Percentiles rank a stretch among this genome's conserved stretches.
phyloP scores from a whole-genome alignment of 805 yeast genomes.

The Ogataea methanolica region DNA sequence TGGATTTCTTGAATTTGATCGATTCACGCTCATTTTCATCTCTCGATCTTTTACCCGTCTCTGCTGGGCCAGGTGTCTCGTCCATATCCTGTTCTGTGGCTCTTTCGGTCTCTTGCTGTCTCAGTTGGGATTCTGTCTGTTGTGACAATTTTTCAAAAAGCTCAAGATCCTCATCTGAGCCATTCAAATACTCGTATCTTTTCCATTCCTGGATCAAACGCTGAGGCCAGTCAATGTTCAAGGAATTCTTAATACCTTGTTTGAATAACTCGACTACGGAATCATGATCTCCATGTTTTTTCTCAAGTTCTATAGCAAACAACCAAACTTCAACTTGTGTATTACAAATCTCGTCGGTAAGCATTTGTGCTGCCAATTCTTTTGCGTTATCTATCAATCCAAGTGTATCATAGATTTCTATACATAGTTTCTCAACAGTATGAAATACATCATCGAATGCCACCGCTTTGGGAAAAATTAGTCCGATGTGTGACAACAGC shows the following conservation, averaged over 20 bases:
- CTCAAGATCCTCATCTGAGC: slow-evolving; percentile 18
- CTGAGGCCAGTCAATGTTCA: slow-evolving; percentile 46
- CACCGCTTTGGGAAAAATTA: slow-evolving; percentile 26
- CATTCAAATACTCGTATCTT: slow-evolving; percentile 33
- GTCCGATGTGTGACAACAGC: slow-evolving; percentile 16
- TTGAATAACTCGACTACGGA: slow-evolving; percentile 27
- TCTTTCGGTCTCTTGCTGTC: slow-evolving; percentile 2
- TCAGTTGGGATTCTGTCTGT: background rate
- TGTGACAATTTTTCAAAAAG: background rate
- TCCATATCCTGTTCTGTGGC: background rate
- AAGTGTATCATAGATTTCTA: slow-evolving; percentile 30
- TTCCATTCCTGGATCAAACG: slow-evolving; percentile 41
- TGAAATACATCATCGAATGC: slow-evolving; percentile 34
- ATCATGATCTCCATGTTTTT: slow-evolving; percentile 21
- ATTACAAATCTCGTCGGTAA: slow-evolving; percentile 1
- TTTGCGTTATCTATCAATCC: slow-evolving; percentile 29
- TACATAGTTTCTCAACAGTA: slow-evolving; percentile 38
- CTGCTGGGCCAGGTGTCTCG: no score
- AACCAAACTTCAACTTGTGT: slow-evolving; percentile 46
- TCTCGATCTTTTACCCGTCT: background rate
- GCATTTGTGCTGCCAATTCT: slow-evolving; percentile 3
- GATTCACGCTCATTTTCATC: background rate
- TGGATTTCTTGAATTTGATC: no score
- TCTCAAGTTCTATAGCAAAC: slow-evolving; percentile 37
- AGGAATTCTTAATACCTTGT: slow-evolving; percentile 27